Base-by-base conservation (phyloP, 192 early-diverging fungal genomes). In the Allomyces macrogynus region DNA sequence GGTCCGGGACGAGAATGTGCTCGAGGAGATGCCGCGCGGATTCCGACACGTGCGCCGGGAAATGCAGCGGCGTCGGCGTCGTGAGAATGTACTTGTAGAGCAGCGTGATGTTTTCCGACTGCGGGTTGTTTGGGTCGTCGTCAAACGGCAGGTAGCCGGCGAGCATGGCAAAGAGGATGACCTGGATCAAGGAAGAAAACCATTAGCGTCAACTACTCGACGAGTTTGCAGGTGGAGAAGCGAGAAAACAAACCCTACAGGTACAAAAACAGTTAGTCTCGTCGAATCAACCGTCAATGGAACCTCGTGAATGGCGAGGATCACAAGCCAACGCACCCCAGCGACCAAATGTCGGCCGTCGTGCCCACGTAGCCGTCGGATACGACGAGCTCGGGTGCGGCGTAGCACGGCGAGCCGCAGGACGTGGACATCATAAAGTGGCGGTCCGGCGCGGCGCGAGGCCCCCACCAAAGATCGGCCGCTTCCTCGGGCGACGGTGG, bases 371-470 rank as follows among this genome's bases (percentile, higher is more conserved):
- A 99, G 7, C 91, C 92, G 67, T 99, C 93, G 62, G 84, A 89
- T 49, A 99, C 86, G 23, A 99, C 96, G 20, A 99, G 82, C 75
- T 99, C 96, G 2, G 96, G 96, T 7, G 96, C 96, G 7, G 96
- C 96, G 72, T 99, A 99, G 73, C 94, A 97, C 24, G 96, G 96
- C 63, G 91, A 93, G 14, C 96, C 96, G 72, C 96, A 99, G 25
- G 87, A 89, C 9, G 96, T 99, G 7, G 86, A 76, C 82, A 99
- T 86, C 64, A 96, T 73, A 24, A 68, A 24, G 23, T 73, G 67
- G 25, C 23, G 43, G 5, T 68, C 65, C n/a, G 44, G 23, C 4
- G 62, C 43, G 7, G 32, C 32, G 32, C 32, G 32, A 40, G 32
- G 32, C 32, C 32, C 32, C 32, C 32, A 40, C 32, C 32, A 40